Percentiles rank a stretch among this genome's conserved stretches.
Evolutionary conservation across 1,284 basidiomycete genomes (phyloP).

Genomic region (Pseudomicrostroma phylloplanum): DNA sequence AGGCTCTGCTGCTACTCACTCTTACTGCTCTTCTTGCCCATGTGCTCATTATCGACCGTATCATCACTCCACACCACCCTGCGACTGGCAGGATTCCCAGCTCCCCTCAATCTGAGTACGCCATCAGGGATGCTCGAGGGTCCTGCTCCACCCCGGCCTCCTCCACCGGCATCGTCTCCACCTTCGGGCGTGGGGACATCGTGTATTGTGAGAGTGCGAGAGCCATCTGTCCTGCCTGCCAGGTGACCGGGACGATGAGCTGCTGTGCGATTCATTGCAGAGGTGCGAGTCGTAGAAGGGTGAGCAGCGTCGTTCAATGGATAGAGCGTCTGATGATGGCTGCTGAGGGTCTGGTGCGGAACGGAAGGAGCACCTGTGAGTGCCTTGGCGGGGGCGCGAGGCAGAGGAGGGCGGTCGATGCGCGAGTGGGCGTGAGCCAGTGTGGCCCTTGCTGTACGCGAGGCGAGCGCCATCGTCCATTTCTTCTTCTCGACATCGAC

Average conservation of each 20-base stretch:
- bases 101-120: slow-evolving; percentile 11
- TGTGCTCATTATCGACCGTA: slow-evolving; percentile 43
- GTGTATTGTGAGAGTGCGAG: slow-evolving; percentile 12
- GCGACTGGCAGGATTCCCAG: slow-evolving; percentile 9
- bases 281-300: too few relatives aligned
- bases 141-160: slow-evolving; percentile 3
- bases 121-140: neutral
- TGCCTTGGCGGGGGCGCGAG: too few relatives aligned
- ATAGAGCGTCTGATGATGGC: too few relatives aligned
- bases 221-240: slow-evolving; percentile 10
- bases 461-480: too few relatives aligned
- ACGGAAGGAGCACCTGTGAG: too few relatives aligned
- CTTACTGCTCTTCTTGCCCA: slow-evolving; percentile 44
- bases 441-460: too few relatives aligned
- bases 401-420: too few relatives aligned
- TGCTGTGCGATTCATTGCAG: too few relatives aligned
- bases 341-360: too few relatives aligned
- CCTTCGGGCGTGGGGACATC: slow-evolving; percentile 8
- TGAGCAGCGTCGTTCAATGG: too few relatives aligned
- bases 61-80: slow-evolving; percentile 41
- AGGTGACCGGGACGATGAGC: slow-evolving; percentile 8
- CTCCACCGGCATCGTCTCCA: slow-evolving; percentile 1
- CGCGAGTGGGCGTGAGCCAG: too few relatives aligned
- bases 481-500: slow-evolving; percentile 3
- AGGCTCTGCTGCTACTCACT: slow-evolving; percentile 21